phyloP scores from a whole-genome alignment of 2,329 filamentous ascomycete genomes.

The Nothophaeocryptopus gaeumannii region DNA sequence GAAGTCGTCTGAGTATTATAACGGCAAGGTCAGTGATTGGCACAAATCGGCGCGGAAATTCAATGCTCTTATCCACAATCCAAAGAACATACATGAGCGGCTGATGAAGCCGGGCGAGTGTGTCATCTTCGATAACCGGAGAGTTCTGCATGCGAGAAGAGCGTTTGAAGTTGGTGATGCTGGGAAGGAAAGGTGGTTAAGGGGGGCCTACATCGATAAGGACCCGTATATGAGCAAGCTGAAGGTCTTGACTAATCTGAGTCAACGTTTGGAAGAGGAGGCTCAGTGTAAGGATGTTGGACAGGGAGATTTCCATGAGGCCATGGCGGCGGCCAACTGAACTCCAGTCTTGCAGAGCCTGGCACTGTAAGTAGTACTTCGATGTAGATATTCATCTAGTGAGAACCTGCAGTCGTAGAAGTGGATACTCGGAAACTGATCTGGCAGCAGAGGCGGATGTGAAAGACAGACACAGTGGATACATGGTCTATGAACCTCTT shows the following conservation, averaged over 20 bases:
- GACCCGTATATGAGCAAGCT: conserved; percentile 55
- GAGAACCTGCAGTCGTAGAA: too few species aligned
- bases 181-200: conserved; percentile 68
- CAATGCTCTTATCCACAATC: conserved; percentile 56
- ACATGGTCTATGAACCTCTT: too few species aligned
- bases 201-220: conserved; percentile 76
- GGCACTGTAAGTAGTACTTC: too few species aligned
- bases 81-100: conserved; percentile 63
- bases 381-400: too few species aligned
- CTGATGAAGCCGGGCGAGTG: conserved; percentile 79
- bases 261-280: too few species aligned
- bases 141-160: conserved; percentile 78
- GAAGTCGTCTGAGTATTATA: background rate
- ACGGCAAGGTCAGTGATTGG: conserved; percentile 37
- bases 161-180: conserved; percentile 68
- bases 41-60: conserved; percentile 56
- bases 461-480: too few species aligned
- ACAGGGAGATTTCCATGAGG: too few species aligned
- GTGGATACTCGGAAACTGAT: too few species aligned
- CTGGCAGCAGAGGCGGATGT: too few species aligned
- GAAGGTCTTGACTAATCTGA: conserved; percentile 18
- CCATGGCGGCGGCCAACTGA: too few species aligned
- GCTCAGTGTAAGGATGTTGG: too few species aligned
- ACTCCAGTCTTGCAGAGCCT: too few species aligned
- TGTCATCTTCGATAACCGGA: conserved; percentile 86